Evolutionary conservation across 1,284 basidiomycete species (phyloP), one percentile per base, ranked within the genome.

Genomic region (Ceraceosorus guamensis): DNA sequence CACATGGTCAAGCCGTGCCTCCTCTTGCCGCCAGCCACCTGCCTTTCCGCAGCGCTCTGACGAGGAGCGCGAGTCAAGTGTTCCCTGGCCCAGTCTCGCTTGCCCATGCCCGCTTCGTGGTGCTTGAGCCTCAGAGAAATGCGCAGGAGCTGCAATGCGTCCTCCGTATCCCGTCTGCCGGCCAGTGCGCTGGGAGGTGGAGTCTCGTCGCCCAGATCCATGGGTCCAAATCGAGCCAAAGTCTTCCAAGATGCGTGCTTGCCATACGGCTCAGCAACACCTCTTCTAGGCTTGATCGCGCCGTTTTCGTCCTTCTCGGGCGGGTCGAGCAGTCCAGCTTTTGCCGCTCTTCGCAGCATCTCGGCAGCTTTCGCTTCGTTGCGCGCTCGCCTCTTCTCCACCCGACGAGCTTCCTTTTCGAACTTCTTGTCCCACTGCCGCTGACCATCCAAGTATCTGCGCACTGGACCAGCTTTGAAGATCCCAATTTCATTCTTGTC

Each of bases 401-500:
- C 60, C 16, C 49, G 49, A 39, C 48, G 52, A 6, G 60, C 55
- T 30, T 52, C 46, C 35, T 46, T 48, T 41, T 50, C 51, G 55
- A 64, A 70, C 55, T 62, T 63, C 6, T 57, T 56, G 45, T 72
- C 63, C 68, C 65, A 68, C 6, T 61, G 48, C 41, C 54, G 56
- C 51, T 67, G 62, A 24, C 68, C 68, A 41, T 65, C 56, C 16
- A 60, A 60, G 55, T 68, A 72, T 35, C 65, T 57, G 14, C 48
- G 57, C 45, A 61, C 50, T 31, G 79, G 77, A 0, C 78, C 79
- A 60, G 79, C 79, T 62, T 81, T 80, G 66, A 83, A 77, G 18
- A 77, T 56, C 0, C 82, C 82, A 7, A 82, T 71, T 48, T 84
- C 78, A 24, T 87, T 83, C 0, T 79, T 75, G 0, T 82, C 81